Evolutionary conservation across 31 red algal genomes (phyloP).

Genomic region (Asparagopsis taxiformis): DNA sequence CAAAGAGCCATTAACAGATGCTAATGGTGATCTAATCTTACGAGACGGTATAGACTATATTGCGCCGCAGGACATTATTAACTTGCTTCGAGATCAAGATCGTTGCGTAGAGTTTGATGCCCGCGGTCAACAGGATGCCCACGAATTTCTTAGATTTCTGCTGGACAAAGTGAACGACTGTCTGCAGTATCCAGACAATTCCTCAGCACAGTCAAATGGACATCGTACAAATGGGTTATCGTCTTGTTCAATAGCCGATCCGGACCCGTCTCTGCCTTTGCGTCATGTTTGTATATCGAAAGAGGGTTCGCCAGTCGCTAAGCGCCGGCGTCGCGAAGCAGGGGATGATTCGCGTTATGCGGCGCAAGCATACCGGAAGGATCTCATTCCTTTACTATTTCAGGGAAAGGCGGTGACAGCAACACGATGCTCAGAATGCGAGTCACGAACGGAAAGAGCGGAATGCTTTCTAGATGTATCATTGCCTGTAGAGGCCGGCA

Average conservation of each 20-base stretch:
- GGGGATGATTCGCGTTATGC: background rate
- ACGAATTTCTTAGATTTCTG: slow-evolving; percentile 91
- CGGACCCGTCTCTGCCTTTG: background rate
- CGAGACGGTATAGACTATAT: slow-evolving; percentile 61
- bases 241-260: background rate
- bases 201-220: background rate
- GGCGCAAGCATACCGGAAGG: slow-evolving; percentile 9
- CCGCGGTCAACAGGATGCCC: slow-evolving; percentile 84
- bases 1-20: background rate
- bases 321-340: background rate
- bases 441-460: slow-evolving; percentile 35
- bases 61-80: slow-evolving; percentile 44
- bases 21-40: slow-evolving; percentile 8
- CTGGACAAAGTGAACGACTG: slow-evolving; percentile 77
- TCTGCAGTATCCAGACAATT: slow-evolving; percentile 2
- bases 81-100: slow-evolving; percentile 48
- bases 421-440: slow-evolving; percentile 84
- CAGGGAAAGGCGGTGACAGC: slow-evolving; percentile 77
- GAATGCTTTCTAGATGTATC: slow-evolving; percentile 88
- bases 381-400: slow-evolving; percentile 60
- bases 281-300: background rate
- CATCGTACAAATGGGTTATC: background rate
- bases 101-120: slow-evolving; percentile 68
- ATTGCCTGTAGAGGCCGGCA: slow-evolving; percentile 68
- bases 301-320: background rate